Percentiles rank a stretch among this genome's conserved stretches.
phyloP scores from a whole-genome alignment of 805 yeast genomes.

The Teunomyces lycoperdinae region DNA sequence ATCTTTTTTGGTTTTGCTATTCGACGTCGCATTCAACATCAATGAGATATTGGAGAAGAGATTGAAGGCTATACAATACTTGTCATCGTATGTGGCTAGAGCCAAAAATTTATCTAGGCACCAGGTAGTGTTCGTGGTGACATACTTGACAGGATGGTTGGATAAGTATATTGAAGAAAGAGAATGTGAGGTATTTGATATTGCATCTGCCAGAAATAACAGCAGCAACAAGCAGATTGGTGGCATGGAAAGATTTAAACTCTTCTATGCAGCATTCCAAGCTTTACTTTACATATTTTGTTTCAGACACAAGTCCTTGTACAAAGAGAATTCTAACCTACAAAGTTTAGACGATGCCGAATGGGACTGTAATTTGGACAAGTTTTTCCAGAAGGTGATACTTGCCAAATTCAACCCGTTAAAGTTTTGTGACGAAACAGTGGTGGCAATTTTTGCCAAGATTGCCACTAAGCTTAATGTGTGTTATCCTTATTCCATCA shows the following conservation, averaged over 20 bases:
- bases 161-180: conserved; percentile 78
- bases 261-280: conserved; percentile 89
- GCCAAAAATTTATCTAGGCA: conserved; percentile 67
- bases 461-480: conserved; percentile 86
- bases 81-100: conserved; percentile 86
- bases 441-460: conserved; percentile 89
- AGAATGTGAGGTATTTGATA: conserved; percentile 71
- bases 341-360: conserved; percentile 23
- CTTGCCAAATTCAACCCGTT: conserved; percentile 90
- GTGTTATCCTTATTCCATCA: conserved; percentile 89
- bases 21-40: conserved; percentile 77
- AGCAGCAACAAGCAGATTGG: conserved; percentile 29
- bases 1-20: conserved; percentile 73
- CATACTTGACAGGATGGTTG: conserved; percentile 81
- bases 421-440: conserved; percentile 90
- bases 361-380: conserved; percentile 83
- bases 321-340: conserved; percentile 25
- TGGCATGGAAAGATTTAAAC: conserved; percentile 88
- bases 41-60: conserved; percentile 69
- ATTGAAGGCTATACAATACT: conserved; percentile 86
- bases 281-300: conserved; percentile 89
- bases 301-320: conserved; percentile 69
- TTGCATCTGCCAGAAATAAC: conserved; percentile 11
- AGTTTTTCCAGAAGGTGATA: conserved; percentile 80
- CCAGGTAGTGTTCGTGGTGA: conserved; percentile 79